Evolutionary conservation across 495 filamentous ascomycete genomes (phyloP), one percentile per base, ranked within the genome.

Genomic region (Friedmanniomyces endolithicus): DNA sequence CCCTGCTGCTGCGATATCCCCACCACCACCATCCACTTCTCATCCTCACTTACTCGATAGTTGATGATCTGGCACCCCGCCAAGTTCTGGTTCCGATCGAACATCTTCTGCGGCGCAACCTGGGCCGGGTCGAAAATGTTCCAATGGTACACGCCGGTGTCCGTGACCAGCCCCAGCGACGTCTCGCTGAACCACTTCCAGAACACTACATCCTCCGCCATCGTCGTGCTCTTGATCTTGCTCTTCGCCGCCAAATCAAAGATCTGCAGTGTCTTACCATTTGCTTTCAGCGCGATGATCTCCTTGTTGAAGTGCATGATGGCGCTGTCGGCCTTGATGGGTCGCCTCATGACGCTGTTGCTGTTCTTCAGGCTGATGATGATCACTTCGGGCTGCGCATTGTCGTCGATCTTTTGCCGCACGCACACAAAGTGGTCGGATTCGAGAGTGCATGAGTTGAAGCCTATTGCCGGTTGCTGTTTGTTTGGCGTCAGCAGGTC

Each of bases 311-410:
- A 95, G 79, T 99, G 92, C 92, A 99, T 96, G 67, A 99, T 96
- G 57, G 92, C 94, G 80, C 89, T 95, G 75, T 99, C 92, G 62
- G 92, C 94, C 74, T 96, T 97, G 76, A 99, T 99, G 9, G 90
- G 88, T 60, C 92, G 80, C 59, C 86, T 83, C 56, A 89, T 94
- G 65, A 94, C 78, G 71, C 88, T 86, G 78, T 95, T 94, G 71
- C 79, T 79, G 73, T 94, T 89, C 71, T 95, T 94, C 64, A 99
- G 84, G 68, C 97, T 83, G 70, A 99, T 74, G 70, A 97, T 99
- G 69, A 97, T 85, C 57, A 97, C 92, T 70, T 99, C 89, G 31
- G 92, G 86, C 48, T 81, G 81, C 47, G 86, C 79, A 46, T 82
- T 78, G 53, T 86, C 85, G 58, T 83, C 81, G 64, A 84, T 80